A percentile compares a stretch with the other conserved stretches of the same genome.
phyloP scores from a whole-genome alignment of 1,139 yeast species.

The Pichia sp. region DNA sequence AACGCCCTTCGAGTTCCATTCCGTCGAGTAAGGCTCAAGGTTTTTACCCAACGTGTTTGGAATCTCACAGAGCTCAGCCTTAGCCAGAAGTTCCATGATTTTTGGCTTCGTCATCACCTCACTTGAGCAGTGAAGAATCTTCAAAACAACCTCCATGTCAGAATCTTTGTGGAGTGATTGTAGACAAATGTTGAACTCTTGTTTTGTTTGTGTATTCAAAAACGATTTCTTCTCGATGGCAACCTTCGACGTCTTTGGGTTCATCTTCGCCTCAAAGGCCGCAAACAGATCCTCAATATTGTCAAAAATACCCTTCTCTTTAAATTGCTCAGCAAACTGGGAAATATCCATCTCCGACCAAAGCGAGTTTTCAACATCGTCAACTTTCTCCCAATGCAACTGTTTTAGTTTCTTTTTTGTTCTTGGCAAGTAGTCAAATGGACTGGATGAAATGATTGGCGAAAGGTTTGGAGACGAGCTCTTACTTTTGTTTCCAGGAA shows the following conservation, averaged over 20 bases:
- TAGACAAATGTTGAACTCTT: slow-evolving; percentile 87
- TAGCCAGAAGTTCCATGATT: slow-evolving; percentile 76
- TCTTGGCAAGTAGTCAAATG: slow-evolving; percentile 62
- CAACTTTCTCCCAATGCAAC: slow-evolving; percentile 80
- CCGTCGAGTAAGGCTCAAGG: slow-evolving; percentile 66
- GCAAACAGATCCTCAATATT: slow-evolving; percentile 74
- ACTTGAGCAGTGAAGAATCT: slow-evolving; percentile 66
- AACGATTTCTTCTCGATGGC: slow-evolving; percentile 52
- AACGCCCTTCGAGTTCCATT: slow-evolving; percentile 41
- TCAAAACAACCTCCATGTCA: slow-evolving; percentile 59
- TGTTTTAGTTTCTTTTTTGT: slow-evolving; percentile 78
- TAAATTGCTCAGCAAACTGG: slow-evolving; percentile 54
- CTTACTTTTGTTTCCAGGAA: slow-evolving; percentile 31
- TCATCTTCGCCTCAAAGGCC: slow-evolving; percentile 64
- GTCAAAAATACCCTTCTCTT: slow-evolving; percentile 65
- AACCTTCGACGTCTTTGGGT: slow-evolving; percentile 39
- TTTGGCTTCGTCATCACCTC: slow-evolving; percentile 66
- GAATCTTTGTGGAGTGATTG: slow-evolving; percentile 67
- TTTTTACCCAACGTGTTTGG: slow-evolving; percentile 61
- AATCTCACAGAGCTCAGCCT: slow-evolving; percentile 68
- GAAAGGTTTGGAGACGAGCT: slow-evolving; percentile 25
- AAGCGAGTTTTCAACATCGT: slow-evolving; percentile 57
- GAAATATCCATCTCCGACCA: slow-evolving; percentile 53
- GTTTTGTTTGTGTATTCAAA: slow-evolving; percentile 76
- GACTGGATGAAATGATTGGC: slow-evolving; percentile 36